Evolutionary conservation across 805 yeast species (phyloP).

Genomic region (Yamadazyma tumulicola): DNA sequence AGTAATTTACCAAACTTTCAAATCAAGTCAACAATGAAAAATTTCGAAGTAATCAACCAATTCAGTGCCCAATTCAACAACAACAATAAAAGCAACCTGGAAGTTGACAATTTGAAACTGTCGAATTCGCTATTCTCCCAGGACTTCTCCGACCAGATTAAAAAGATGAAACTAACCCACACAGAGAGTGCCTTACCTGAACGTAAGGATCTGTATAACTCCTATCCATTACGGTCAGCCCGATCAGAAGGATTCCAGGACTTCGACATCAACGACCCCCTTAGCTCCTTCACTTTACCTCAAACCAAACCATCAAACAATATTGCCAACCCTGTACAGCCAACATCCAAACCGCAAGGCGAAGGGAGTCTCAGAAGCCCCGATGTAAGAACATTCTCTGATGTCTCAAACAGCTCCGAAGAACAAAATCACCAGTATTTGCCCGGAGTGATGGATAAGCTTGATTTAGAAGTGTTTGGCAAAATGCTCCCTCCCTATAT

Average conservation of each 20-base stretch:
- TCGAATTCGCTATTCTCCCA: conserved; percentile 5
- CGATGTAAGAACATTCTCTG: conserved; percentile 3
- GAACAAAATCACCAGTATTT: conserved; percentile 39
- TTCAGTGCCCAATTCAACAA: conserved; percentile 2
- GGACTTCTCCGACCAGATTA: neutral
- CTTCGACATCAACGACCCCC: neutral
- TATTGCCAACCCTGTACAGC: neutral
- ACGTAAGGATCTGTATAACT: conserved; percentile 1
- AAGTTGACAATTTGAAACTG: conserved; percentile 1
- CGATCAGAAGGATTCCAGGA: neutral
- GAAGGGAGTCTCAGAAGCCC: conserved; percentile 1
- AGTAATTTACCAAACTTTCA: conserved; percentile 7
- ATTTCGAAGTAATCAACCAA: conserved; percentile 11
- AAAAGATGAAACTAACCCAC: neutral
- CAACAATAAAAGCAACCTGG: neutral
- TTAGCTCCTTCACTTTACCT: neutral
- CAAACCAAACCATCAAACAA: neutral
- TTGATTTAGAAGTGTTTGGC: conserved; percentile 84
- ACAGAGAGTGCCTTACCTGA: neutral
- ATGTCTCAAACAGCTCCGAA: conserved; percentile 7
- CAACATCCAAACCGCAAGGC: neutral
- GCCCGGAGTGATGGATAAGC: conserved; percentile 80
- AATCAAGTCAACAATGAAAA: conserved; percentile 9
- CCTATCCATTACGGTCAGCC: conserved; percentile 2
- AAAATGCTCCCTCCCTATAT: conserved; percentile 80